Evolutionary conservation across 78 protist genomes (phyloP), one percentile per base, ranked within the genome.

Genomic region (Chrysochromulina parva): DNA sequence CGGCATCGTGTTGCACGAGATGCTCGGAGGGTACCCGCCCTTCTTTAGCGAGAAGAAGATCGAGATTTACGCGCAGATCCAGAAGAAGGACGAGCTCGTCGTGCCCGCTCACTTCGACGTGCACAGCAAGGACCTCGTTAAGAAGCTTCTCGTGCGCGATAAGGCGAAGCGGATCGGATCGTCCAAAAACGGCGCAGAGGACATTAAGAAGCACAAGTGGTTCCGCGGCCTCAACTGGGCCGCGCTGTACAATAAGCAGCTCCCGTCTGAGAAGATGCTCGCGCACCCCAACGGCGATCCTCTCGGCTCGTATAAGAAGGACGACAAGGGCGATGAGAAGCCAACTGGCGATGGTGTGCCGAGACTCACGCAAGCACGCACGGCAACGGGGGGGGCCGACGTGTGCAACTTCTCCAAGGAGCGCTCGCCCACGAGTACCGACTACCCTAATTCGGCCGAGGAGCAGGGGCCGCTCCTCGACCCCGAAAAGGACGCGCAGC

Each of bases 171-270:
- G 99, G 76, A 58, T 97, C 20, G 99, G 99, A 58, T 7, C 9
- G 5, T 62, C 53, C 28, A 80, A 80, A 54, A 90, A 71, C 73
- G 99, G 98, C 38, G 96, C 94, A 5, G 93, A 58, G 59, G 99
- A 97, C 94, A 93, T 98, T 89, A 96, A 96, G 94, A 78, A 88
- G 67, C 99, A 97, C 93, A 60, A 84, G 54, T 98, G 97, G 95
- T 98, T 96, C 94, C 86, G 92, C 26, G 96, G 90, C 48, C 86
- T 97, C 53, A 93, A 96, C 93, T 98, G 97, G 97, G 96, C 91
- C 11, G 92, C 84, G 54, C 88, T 97, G 38, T 88, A 92, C 53
- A 57, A 76, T 78, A 88, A 82, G 73, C 89, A 89, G 54, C 50
- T 73, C 38, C 38, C 38, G 38, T 38, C 38, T 38, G 38, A 38